These are phyloP conservation scores for Incumbomyces lentus DNA, from an alignment of 2,329 filamentous ascomycete genomes.

Conservation along the genomic window DNA sequence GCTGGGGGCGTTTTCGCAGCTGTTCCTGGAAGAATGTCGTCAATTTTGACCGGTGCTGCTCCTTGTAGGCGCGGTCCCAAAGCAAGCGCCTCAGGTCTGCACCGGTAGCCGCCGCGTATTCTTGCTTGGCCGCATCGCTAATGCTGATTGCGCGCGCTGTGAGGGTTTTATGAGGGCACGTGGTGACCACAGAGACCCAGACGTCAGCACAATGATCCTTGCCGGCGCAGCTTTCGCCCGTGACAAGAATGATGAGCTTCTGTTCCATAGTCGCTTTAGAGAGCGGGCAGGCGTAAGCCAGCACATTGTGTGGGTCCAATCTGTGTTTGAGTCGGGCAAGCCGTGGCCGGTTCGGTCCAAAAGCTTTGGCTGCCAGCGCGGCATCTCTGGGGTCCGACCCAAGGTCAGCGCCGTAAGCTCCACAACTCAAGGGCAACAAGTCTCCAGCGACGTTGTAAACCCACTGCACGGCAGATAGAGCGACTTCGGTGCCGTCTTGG, in stretches of 20 bases:
- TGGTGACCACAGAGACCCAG: slow-evolving; percentile 39
- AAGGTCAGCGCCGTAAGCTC: slow-evolving; percentile 52
- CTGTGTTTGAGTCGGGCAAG: slow-evolving; percentile 42
- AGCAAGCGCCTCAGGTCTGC: slow-evolving; percentile 42
- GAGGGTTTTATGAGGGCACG: slow-evolving; percentile 21
- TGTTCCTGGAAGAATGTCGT: slow-evolving; percentile 43
- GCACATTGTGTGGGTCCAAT: slow-evolving; percentile 41
- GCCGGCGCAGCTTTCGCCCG: slow-evolving; percentile 40
- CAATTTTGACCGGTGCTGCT: slow-evolving; percentile 46
- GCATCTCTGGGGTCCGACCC: slow-evolving; percentile 52
- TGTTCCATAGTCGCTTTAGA: slow-evolving; percentile 27
- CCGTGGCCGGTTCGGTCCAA: slow-evolving; percentile 44
- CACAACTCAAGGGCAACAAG: slow-evolving; percentile 42
- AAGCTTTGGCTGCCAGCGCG: slow-evolving; percentile 42
- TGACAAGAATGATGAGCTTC: slow-evolving; percentile 49
- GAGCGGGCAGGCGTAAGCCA: slow-evolving; percentile 48
- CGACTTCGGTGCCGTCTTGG: slow-evolving; percentile 36
- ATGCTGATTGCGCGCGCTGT: slow-evolving; percentile 42
- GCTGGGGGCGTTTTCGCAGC: slow-evolving; percentile 31
- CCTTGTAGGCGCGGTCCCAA: slow-evolving; percentile 49
- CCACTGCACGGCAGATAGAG: slow-evolving; percentile 39
- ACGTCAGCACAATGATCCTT: slow-evolving; percentile 51
- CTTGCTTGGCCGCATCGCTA: slow-evolving; percentile 47
- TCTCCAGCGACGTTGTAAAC: slow-evolving; percentile 43
- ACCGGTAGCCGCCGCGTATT: slow-evolving; percentile 43